Evolutionary conservation across 495 filamentous ascomycete species (phyloP).

Genomic region (Hypoxylon rickii): DNA sequence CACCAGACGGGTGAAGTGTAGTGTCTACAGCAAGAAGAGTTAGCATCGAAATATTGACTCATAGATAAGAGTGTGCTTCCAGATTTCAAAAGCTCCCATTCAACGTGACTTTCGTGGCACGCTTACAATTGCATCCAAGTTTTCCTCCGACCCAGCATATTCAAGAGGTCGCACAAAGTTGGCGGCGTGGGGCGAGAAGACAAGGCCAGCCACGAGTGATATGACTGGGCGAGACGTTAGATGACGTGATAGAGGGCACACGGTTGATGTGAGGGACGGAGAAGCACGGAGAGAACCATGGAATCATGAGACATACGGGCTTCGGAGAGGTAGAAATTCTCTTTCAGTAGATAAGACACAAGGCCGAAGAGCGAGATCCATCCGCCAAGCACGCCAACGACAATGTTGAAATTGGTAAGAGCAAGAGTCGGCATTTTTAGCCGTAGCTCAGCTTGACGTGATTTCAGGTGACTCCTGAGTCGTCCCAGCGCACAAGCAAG

Average conservation of each 20-base stretch:
- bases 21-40: constrained; percentile 55
- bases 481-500: constrained; percentile 39
- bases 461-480: constrained; percentile 44
- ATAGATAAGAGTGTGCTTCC: too few species aligned
- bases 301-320: constrained; percentile 63
- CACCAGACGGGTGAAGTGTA: constrained; percentile 86
- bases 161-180: constrained; percentile 78
- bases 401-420: constrained; percentile 86
- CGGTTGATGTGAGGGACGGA: too few species aligned
- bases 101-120: too few species aligned
- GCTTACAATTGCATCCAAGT: constrained; percentile 40
- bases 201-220: constrained; percentile 76
- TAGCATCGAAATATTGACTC: constrained; percentile 48
- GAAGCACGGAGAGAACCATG: background rate
- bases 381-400: constrained; percentile 79
- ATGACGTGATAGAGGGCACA: background rate
- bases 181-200: constrained; percentile 76
- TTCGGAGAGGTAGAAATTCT: constrained; percentile 90
- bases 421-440: constrained; percentile 75
- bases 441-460: background rate
- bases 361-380: constrained; percentile 89
- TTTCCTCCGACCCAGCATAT: constrained; percentile 67
- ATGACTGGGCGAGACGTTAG: constrained; percentile 62
- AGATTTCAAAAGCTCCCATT: too few species aligned
- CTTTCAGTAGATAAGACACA: constrained; percentile 87